These are phyloP conservation scores for Magnolia sinica DNA, from an alignment of 164 flowering plant genomes.

Conservation along the genomic window DNA sequence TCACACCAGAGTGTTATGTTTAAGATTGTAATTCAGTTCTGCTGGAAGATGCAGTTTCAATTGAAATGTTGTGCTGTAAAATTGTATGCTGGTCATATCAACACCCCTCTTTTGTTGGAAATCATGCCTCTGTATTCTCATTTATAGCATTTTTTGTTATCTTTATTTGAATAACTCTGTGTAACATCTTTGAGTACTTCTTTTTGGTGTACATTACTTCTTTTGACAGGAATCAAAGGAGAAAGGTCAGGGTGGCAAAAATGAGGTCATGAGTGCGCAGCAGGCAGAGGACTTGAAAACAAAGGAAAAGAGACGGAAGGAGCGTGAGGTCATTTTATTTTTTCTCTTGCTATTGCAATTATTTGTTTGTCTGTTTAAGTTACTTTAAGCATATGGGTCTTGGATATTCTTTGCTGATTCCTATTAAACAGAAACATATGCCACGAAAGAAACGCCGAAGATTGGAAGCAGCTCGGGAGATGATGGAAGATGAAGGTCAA, in stretches of 20 bases:
- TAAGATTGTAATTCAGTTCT: not conserved
- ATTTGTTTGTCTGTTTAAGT: too few species aligned
- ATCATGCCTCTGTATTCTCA: not conserved
- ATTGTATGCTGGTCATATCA: not conserved
- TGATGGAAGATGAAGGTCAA: conserved; percentile 63
- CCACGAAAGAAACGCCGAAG: conserved; percentile 87
- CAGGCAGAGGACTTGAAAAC: conserved; percentile 74
- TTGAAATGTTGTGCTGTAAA: not conserved
- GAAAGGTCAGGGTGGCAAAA: conserved; percentile 33
- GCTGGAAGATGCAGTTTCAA: not conserved
- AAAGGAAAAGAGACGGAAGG: conserved; percentile 81
- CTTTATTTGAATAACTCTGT: not conserved
- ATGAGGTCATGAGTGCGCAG: conserved; percentile 74
- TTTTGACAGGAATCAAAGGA: conserved; percentile 43
- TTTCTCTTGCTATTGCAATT: not conserved
- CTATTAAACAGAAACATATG: conserved; percentile 54
- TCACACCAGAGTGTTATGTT: not conserved
- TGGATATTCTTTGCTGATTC: not conserved
- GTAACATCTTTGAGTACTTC: not conserved
- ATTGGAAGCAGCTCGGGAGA: conserved; percentile 84
- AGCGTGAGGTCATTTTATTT: conserved; percentile 62
- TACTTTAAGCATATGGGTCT: not conserved
- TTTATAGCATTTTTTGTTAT: not conserved
- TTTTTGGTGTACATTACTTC: not conserved
- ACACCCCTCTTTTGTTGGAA: not conserved